Base-by-base conservation (phyloP, 345 rosid genomes). In the Xanthoceras sorbifolium region DNA sequence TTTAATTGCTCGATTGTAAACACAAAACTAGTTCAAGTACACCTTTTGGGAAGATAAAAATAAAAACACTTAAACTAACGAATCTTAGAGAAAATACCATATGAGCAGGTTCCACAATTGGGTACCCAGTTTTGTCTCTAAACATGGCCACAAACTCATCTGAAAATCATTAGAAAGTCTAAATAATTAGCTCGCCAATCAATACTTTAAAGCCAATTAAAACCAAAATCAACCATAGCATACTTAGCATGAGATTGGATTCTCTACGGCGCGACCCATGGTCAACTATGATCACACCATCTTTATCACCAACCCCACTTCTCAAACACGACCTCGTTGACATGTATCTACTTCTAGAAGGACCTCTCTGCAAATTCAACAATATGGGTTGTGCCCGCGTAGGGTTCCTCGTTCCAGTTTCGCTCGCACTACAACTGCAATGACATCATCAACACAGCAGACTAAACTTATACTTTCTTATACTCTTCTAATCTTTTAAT, bases 41-140 rank as follows among this genome's bases (percentile, higher is more conserved):
- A 38, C 42, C 10, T 38, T 38, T 38, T 38, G 42, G 42, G 9
- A 38, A 38, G 1, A 38, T 38, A 38, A 38, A 38, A 38, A 38
- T 38, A 38, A 7, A 38, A 7, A 8, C 42, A 8, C 42, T 38
- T 38, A 74, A 6, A 32, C 17, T 2, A 38, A 46, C 14, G 20
- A 10, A 60, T 2, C 72, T 18, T 18, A 23, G 22, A 29, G 4
- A 44, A 2, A 73, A 74, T 87, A 95, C 98, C 99, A 95, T 93
- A 80, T 95, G 98, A 80, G 97, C 97, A 81, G 98, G 98, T 90
- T 93, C 97, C 11, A 95, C 93, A 79, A 91, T 87, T 72, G 83
- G 80, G 77, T 89, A 89, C 11, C 92, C 89, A 52, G 97, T 89
- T 83, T 87, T 85, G n/a, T 83, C 92, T 85, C 86, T 87, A 72